These are phyloP conservation scores for Beta macrorhiza DNA, from an alignment of 179 eudicot species.

Conservation along the genomic window DNA sequence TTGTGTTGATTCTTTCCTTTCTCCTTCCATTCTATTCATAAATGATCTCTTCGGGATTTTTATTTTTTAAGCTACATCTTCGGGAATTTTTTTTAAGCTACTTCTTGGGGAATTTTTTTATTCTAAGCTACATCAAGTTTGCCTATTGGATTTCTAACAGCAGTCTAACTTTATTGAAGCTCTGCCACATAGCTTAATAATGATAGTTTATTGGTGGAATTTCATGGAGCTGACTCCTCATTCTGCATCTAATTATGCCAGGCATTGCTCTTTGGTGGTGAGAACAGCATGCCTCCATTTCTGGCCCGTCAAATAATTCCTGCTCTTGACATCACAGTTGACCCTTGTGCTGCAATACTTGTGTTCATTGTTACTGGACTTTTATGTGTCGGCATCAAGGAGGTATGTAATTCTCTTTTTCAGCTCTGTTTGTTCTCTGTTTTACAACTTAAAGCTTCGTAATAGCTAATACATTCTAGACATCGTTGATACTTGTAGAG, in stretches of 20 bases:
- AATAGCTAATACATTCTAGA: neutral
- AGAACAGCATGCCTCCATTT: slow-evolving; percentile 71
- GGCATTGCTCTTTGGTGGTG: slow-evolving; percentile 88
- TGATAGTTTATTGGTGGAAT: neutral
- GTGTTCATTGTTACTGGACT: slow-evolving; percentile 74
- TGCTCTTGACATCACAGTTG: slow-evolving; percentile 64
- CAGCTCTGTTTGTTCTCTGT: neutral
- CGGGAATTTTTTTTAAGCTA: no score
- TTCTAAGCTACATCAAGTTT: no score
- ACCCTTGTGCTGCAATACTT: slow-evolving; percentile 85
- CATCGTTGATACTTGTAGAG: slow-evolving; percentile 49
- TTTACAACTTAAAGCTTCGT: neutral
- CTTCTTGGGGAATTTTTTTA: no score
- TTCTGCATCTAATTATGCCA: slow-evolving; percentile 22
- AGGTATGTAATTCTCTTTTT: slow-evolving; percentile 41
- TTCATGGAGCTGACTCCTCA: slow-evolving; percentile 13
- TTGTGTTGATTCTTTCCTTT: neutral
- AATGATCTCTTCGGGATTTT: no score
- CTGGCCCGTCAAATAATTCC: slow-evolving; percentile 77
- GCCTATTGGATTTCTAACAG: neutral
- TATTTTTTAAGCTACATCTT: neutral
- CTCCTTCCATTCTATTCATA: neutral
- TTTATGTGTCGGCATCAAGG: slow-evolving; percentile 86
- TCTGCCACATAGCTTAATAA: neutral
- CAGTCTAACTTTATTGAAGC: neutral